Evolutionary conservation across 2,329 filamentous ascomycete species (phyloP).

Genomic region (Diaporthe helianthi): DNA sequence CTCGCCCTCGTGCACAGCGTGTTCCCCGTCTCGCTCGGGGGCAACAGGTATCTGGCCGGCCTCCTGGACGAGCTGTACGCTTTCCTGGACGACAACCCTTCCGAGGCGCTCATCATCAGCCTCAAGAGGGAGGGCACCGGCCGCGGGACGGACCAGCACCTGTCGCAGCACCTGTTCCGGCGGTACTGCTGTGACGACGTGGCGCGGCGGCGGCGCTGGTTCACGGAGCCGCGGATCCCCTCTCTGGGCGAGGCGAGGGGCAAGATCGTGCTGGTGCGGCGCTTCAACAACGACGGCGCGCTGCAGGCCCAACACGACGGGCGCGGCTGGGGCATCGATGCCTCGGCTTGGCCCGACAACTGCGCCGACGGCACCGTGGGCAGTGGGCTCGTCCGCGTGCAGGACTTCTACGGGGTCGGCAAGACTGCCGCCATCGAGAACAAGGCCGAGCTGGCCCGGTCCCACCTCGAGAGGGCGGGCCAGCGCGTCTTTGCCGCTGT

Average conservation of each 20-base stretch:
- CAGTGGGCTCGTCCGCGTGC: slow-evolving; percentile 79
- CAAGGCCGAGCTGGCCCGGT: slow-evolving; percentile 77
- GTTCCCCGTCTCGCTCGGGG: slow-evolving; percentile 86
- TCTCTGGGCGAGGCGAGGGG: slow-evolving; percentile 80
- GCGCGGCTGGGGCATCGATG: slow-evolving; percentile 66
- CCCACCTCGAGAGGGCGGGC: slow-evolving; percentile 78
- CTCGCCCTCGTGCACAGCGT: slow-evolving; percentile 87
- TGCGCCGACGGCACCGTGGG: slow-evolving; percentile 75
- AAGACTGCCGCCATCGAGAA: slow-evolving; percentile 77
- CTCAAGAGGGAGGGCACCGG: slow-evolving; percentile 92
- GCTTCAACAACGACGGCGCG: slow-evolving; percentile 72
- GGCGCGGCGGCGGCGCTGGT: slow-evolving; percentile 68
- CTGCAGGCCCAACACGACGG: slow-evolving; percentile 59
- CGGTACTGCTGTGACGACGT: slow-evolving; percentile 68
- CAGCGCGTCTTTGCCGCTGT: slow-evolving; percentile 55
- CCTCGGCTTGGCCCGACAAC: slow-evolving; percentile 83
- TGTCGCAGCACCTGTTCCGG: slow-evolving; percentile 74
- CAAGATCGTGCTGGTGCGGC: slow-evolving; percentile 82
- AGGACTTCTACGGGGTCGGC: slow-evolving; percentile 92
- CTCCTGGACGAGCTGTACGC: slow-evolving; percentile 74
- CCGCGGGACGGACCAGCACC: slow-evolving; percentile 77
- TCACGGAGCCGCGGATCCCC: slow-evolving; percentile 78
- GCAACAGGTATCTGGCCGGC: slow-evolving; percentile 78
- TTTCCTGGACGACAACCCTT: slow-evolving; percentile 80
- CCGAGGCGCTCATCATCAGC: slow-evolving; percentile 84